Evolutionary conservation across 140 eudicot species (phyloP).

Genomic region (Cichorium intybus): DNA sequence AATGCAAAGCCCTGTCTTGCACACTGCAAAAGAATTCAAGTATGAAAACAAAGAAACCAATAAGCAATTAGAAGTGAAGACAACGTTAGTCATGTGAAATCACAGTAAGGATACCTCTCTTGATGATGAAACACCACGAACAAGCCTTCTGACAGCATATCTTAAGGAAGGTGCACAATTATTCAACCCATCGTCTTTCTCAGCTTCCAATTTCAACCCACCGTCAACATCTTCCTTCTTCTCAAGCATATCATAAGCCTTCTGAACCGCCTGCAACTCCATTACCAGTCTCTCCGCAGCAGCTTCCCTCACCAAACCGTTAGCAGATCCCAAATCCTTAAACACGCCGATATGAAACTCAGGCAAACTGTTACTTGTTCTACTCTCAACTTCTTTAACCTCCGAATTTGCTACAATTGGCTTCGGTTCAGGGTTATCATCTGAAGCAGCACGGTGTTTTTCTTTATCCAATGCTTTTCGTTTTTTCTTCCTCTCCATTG

Average conservation of each 20-base stretch:
- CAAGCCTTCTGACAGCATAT: constrained; percentile 85
- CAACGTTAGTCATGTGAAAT: not conserved
- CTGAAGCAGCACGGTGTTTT: constrained; percentile 31
- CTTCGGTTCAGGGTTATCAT: constrained; percentile 23
- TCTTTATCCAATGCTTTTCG: constrained; percentile 71
- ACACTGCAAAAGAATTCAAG: constrained; percentile 67
- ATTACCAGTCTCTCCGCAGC: constrained; percentile 65
- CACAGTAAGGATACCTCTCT: constrained; percentile 54
- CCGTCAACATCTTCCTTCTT: constrained; percentile 52
- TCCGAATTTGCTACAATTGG: constrained; percentile 1
- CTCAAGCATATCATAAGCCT: constrained; percentile 56
- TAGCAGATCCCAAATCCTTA: constrained; percentile 60
- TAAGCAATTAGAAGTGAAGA: not conserved
- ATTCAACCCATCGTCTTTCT: constrained; percentile 86
- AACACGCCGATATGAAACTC: constrained; percentile 85
- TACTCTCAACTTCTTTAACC: constrained; percentile 28
- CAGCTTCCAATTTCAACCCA: constrained; percentile 75
- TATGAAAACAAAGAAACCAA: not conserved
- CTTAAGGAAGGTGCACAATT: constrained; percentile 82
- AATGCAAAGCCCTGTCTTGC: constrained; percentile 99
- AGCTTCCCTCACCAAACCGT: constrained; percentile 51
- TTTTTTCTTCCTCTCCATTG: constrained; percentile 84
- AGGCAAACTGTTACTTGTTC: constrained; percentile 43
- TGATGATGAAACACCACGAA: constrained; percentile 92
- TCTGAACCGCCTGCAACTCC: constrained; percentile 75